Evolutionary conservation across 164 flowering plant genomes (phyloP).

Genomic region (Aristolochia contorta): DNA sequence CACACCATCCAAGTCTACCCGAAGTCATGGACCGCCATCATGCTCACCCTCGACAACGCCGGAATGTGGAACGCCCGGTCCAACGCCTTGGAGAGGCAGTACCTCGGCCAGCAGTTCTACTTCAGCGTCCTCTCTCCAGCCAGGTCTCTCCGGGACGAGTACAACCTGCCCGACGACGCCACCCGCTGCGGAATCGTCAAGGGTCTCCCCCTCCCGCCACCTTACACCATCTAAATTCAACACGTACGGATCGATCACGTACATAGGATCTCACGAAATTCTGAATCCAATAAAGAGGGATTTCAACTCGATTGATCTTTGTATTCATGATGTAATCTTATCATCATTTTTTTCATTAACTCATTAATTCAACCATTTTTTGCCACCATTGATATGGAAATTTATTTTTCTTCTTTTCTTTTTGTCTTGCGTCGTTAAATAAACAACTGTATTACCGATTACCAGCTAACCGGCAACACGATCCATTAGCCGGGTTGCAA

Average conservation of each 20-base stretch:
- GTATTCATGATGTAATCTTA: too few species aligned
- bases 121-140: constrained; percentile 34
- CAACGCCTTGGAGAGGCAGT: constrained; percentile 20
- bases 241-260: neutral
- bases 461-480: too few species aligned
- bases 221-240: constrained; percentile 13
- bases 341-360: too few species aligned
- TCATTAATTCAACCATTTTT: too few species aligned
- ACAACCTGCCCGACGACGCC: constrained; percentile 23
- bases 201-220: constrained; percentile 30
- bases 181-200: constrained; percentile 29
- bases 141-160: constrained; percentile 36
- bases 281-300: too few species aligned
- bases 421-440: too few species aligned
- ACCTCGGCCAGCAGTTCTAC: constrained; percentile 50
- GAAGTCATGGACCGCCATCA: constrained; percentile 36
- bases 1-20: constrained; percentile 46
- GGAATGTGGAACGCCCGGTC: constrained; percentile 49
- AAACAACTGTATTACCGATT: too few species aligned
- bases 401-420: too few species aligned
- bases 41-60: constrained; percentile 44
- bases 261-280: too few species aligned
- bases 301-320: too few species aligned
- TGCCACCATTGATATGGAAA: too few species aligned
- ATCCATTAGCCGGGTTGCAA: too few species aligned